phyloP scores from a whole-genome alignment of 2,329 filamentous ascomycete species.

The Exutisphaerella laricina region DNA sequence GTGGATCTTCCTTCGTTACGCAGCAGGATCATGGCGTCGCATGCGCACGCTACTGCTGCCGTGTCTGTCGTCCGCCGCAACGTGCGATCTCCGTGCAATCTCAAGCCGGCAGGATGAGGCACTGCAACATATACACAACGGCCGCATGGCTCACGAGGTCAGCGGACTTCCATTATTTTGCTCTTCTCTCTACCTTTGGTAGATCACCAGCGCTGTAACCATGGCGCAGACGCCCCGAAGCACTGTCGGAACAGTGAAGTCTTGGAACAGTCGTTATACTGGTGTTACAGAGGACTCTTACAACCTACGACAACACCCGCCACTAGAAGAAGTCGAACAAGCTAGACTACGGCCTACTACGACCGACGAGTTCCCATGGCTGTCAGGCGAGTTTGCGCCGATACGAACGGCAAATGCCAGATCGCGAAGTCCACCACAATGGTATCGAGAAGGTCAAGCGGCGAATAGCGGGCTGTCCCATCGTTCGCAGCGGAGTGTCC shows the following conservation, averaged over 20 bases:
- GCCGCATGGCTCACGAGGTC: constrained; percentile 8
- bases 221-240: constrained; percentile 30
- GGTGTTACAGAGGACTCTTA: constrained; percentile 27
- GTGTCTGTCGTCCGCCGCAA: constrained; percentile 3
- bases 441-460: constrained; percentile 30
- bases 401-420: constrained; percentile 23
- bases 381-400: constrained; percentile 30
- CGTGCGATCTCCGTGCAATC: background rate
- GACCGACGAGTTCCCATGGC: constrained; percentile 31
- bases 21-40: constrained; percentile 3
- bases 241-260: constrained; percentile 31
- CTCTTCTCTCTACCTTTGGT: no score
- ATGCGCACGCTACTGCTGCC: constrained; percentile 2
- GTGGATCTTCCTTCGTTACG: background rate
- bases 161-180: no score
- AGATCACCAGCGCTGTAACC: constrained; percentile 1
- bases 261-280: constrained; percentile 29
- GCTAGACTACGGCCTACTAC: constrained; percentile 25
- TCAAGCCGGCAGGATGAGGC: constrained; percentile 5
- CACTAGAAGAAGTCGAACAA: constrained; percentile 28
- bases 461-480: constrained; percentile 20
- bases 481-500: constrained; percentile 24
- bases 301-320: constrained; percentile 17
- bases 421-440: constrained; percentile 26
- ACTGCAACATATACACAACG: constrained; percentile 19